These are phyloP conservation scores for Amyloporia xantha DNA, from an alignment of 768 basidiomycete genomes.

Conservation along the genomic window DNA sequence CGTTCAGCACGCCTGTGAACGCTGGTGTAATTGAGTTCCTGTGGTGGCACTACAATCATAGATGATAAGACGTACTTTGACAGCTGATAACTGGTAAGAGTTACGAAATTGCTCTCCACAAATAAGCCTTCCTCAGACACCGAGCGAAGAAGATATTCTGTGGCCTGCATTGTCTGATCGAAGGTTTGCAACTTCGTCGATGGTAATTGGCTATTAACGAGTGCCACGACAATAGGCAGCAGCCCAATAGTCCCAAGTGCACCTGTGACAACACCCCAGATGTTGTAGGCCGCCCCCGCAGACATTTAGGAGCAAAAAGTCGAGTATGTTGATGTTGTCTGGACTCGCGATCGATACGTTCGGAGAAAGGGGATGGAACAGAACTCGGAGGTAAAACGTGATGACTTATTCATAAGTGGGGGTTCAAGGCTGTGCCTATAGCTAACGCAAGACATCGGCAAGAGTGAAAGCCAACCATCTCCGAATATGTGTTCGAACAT, in stretches of 20 bases:
- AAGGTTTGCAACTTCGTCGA: background rate
- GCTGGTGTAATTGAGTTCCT: background rate
- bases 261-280: background rate
- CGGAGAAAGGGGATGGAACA: background rate
- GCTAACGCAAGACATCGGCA: background rate
- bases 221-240: background rate
- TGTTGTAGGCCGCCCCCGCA: background rate
- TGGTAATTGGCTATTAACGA: conserved; percentile 1
- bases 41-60: background rate
- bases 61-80: background rate
- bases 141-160: background rate
- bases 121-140: conserved; percentile 2
- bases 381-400: background rate
- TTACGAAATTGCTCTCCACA: background rate
- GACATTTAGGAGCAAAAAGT: background rate
- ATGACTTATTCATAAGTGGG: background rate
- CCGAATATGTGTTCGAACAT: background rate
- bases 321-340: background rate
- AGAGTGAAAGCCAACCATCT: background rate
- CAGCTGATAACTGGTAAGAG: background rate
- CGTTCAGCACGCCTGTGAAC: conserved; percentile 3
- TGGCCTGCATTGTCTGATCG: background rate
- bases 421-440: background rate
- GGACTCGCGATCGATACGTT: background rate
- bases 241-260: background rate